Percentiles rank a stretch among this genome's conserved stretches.
phyloP scores from a whole-genome alignment of 1,284 basidiomycete genomes.

The Tetrapyrgos nigripes region DNA sequence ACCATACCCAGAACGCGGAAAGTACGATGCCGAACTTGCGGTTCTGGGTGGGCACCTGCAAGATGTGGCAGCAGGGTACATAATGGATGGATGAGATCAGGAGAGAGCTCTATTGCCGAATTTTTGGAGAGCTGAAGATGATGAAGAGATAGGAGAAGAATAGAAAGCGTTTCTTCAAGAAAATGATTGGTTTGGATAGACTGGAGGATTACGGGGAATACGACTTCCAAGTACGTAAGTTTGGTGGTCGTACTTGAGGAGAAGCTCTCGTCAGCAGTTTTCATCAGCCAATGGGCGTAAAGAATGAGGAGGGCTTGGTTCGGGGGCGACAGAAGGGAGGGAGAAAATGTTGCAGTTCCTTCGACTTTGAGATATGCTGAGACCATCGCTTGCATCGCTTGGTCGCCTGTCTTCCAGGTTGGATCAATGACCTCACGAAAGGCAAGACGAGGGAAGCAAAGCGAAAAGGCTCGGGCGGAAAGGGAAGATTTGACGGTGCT shows the following conservation, averaged over 20 bases:
- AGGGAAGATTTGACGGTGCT: constrained; percentile 6
- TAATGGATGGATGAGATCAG: constrained; percentile 5
- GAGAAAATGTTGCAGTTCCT: neutral
- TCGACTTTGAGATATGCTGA: neutral
- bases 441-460: constrained; percentile 10
- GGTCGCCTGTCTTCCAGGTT: neutral
- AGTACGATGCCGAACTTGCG: constrained; percentile 9
- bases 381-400: neutral
- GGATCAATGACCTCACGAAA: neutral
- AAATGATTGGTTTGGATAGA: constrained; percentile 8
- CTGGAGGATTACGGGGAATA: constrained; percentile 6
- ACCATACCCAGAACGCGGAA: constrained; percentile 7
- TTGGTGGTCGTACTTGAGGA: neutral
- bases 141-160: constrained; percentile 1
- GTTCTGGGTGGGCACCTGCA: constrained; percentile 11
- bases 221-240: neutral
- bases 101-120: neutral
- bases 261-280: neutral
- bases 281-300: constrained; percentile 2
- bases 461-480: constrained; percentile 6
- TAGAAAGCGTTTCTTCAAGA: constrained; percentile 6
- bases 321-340: neutral
- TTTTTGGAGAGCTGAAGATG: neutral
- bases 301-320: neutral
- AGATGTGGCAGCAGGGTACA: constrained; percentile 8